These are phyloP conservation scores for Plantago lanceolata DNA, from an alignment of 305 asterid genomes.

Conservation along the genomic window DNA sequence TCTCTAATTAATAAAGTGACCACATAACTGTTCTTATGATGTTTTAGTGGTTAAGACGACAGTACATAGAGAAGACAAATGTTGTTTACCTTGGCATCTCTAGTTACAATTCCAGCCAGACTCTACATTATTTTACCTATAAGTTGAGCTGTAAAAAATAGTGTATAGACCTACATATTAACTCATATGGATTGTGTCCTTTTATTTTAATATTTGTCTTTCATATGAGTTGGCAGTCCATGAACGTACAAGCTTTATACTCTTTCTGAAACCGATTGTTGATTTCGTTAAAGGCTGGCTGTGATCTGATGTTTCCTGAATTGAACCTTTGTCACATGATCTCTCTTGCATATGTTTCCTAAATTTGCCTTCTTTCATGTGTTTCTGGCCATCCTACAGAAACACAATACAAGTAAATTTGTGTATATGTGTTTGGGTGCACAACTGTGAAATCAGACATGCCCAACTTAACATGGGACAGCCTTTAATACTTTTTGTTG, in stretches of 20 bases:
- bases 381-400: background rate
- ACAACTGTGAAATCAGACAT: conserved; percentile 5
- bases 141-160: no score
- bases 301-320: no score
- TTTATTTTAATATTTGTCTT: no score
- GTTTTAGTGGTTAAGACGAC: background rate
- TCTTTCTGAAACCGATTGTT: no score
- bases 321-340: background rate
- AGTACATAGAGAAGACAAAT: background rate
- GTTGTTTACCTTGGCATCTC: background rate
- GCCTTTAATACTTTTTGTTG: conserved; percentile 13
- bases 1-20: background rate
- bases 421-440: background rate
- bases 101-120: no score
- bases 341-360: background rate
- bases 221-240: no score
- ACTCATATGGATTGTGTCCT: no score
- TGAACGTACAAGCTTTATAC: no score
- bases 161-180: no score
- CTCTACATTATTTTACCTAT: no score
- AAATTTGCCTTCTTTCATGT: background rate
- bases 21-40: background rate
- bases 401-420: background rate
- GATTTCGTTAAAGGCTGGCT: no score
- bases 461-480: conserved; percentile 2